phyloP scores from a whole-genome alignment of 1,284 basidiomycete genomes.

The Tilletiopsis washingtonensis region DNA sequence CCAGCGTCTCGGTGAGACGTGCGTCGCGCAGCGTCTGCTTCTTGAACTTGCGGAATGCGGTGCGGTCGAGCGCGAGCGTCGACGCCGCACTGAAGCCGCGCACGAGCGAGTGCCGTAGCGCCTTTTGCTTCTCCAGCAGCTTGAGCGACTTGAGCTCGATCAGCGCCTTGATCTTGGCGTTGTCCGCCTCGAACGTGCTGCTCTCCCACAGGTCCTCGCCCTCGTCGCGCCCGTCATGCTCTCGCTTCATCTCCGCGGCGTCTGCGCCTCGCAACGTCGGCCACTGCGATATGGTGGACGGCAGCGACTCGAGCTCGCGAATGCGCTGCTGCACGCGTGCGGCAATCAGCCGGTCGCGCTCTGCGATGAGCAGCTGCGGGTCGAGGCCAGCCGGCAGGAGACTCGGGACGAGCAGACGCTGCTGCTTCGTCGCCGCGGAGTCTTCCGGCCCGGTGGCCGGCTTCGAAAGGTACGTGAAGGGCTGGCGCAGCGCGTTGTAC shows the following conservation, averaged over 20 bases:
- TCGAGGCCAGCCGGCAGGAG: constrained; percentile 90
- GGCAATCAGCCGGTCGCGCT: constrained; percentile 84
- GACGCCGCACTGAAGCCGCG: constrained; percentile 81
- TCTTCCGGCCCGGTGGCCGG: constrained; percentile 29
- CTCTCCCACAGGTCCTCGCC: constrained; percentile 10
- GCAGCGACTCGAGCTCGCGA: constrained; percentile 74
- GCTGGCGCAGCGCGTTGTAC: constrained; percentile 87
- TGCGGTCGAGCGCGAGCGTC: constrained; percentile 76
- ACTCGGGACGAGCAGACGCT: constrained; percentile 75
- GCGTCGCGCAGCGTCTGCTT: constrained; percentile 85
- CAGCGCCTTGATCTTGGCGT: constrained; percentile 74
- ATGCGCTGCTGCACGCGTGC: constrained; percentile 83
- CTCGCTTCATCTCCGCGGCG: constrained; percentile 17
- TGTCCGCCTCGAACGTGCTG: constrained; percentile 19
- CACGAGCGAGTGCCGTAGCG: constrained; percentile 75
- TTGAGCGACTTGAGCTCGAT: constrained; percentile 93
- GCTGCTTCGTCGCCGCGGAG: constrained; percentile 59
- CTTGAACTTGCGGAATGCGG: constrained; percentile 78
- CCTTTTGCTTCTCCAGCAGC: constrained; percentile 80
- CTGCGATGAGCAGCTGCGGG: constrained; percentile 78
- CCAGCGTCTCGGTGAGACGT: constrained; percentile 78
- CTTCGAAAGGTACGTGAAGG: constrained; percentile 57
- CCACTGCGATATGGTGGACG: constrained; percentile 59
- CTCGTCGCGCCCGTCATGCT: constrained; percentile 18
- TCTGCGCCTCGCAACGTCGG: constrained; percentile 17